A percentile compares a stretch with the other conserved stretches of the same genome.
Conservation (phyloP, 345 rosid genomes). For the Atalantia buxifolia region DNA sequence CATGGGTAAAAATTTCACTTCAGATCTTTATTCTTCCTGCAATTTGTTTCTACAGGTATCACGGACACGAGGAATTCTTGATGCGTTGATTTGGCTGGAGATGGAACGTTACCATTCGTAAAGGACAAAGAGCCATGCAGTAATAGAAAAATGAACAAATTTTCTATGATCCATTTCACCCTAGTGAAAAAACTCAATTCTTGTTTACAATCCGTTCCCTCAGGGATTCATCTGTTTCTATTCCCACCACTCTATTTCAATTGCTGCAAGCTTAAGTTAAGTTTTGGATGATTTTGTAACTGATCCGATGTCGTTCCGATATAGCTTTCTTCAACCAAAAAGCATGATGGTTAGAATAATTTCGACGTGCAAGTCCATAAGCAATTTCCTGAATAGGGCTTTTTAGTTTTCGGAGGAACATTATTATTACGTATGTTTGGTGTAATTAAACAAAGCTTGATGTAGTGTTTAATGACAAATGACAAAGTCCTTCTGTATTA, state of each 20-base stretch:
- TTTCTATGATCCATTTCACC: not conserved
- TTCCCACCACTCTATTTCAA: not conserved
- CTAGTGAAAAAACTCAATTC: not conserved
- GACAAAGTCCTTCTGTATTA: not conserved
- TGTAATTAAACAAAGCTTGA: not conserved
- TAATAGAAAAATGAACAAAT: not conserved
- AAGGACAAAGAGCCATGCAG: no score
- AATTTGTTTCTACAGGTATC: no score
- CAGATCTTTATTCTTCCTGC: no score
- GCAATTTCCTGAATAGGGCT: not conserved
- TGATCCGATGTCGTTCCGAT: not conserved
- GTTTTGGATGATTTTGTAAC: not conserved
- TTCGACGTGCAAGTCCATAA: not conserved
- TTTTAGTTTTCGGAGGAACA: no score
- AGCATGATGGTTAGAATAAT: no score
- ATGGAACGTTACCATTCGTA: no score
- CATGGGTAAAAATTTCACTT: no score
- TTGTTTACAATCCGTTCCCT: not conserved
- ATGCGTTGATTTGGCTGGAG: no score
- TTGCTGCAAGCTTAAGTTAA: not conserved
- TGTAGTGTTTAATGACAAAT: not conserved
- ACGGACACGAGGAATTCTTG: no score
- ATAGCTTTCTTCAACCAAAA: not conserved
- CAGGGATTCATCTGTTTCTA: not conserved
- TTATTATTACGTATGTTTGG: no score